phyloP scores from a whole-genome alignment of 2,329 filamentous ascomycete species.

The Ceratocystis papillata region DNA sequence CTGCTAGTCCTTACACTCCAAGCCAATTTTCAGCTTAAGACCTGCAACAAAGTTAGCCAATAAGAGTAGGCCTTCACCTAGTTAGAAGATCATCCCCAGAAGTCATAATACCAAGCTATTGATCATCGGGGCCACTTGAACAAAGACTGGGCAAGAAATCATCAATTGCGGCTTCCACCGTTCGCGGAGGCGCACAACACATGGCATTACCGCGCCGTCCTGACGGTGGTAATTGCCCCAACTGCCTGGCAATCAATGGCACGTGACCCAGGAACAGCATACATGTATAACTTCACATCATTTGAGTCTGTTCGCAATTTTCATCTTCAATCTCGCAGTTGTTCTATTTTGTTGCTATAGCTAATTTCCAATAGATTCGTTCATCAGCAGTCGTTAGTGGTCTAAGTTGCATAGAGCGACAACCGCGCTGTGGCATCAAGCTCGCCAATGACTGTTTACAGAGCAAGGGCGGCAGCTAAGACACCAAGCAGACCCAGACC shows the following conservation, averaged over 20 bases:
- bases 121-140: not conserved
- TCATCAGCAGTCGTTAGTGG: slow-evolving; percentile 17
- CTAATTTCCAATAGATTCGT: slow-evolving; percentile 6
- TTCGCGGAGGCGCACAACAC: not conserved
- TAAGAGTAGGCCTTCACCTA: not conserved
- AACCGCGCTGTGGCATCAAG: not conserved
- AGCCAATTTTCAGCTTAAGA: not conserved
- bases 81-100: too few relatives aligned
- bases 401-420: not conserved
- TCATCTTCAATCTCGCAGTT: not conserved
- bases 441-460: slow-evolving; percentile 33
- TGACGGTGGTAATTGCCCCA: not conserved
- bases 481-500: slow-evolving; percentile 39
- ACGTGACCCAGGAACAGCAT: not conserved
- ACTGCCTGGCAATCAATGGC: not conserved
- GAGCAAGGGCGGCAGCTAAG: slow-evolving; percentile 40
- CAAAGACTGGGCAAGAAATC: not conserved
- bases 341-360: slow-evolving; percentile 7
- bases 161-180: not conserved
- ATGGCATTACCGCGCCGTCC: not conserved
- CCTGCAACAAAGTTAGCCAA: slow-evolving; percentile 1
- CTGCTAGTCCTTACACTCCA: not conserved
- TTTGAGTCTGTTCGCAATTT: not conserved
- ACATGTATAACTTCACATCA: not conserved
- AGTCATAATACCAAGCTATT: not conserved